Percentiles rank a stretch among this genome's conserved stretches.
Conservation (phyloP, 371 early-diverging fungal genomes). For the Rhizomucor pusillus region DNA sequence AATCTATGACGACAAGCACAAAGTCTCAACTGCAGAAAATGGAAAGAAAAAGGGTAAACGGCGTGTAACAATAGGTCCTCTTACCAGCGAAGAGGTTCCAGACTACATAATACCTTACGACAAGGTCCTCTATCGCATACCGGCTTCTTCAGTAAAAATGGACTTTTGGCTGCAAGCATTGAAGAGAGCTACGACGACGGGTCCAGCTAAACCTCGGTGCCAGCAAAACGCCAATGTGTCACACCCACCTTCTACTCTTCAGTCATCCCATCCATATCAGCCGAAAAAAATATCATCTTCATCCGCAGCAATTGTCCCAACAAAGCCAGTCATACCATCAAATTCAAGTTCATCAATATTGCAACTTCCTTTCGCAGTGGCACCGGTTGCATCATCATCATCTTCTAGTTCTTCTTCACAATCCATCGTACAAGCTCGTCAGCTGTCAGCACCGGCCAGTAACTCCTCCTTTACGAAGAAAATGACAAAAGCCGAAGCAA, state of each 20-base stretch:
- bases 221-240: not conserved
- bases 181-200: no score
- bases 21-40: conserved; percentile 1
- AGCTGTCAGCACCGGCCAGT: no score
- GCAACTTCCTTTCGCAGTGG: no score
- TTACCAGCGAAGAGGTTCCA: conserved; percentile 1
- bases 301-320: no score
- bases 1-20: not conserved
- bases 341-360: no score
- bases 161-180: conserved; percentile 23
- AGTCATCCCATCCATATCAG: no score
- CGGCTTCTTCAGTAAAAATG: conserved; percentile 39
- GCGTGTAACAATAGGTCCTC: not conserved
- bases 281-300: no score
- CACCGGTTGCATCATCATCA: no score
- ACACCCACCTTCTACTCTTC: no score
- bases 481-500: not conserved
- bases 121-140: conserved; percentile 39
- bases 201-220: not conserved
- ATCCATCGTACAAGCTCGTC: no score
- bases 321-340: no score
- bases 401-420: no score
- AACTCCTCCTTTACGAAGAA: not conserved
- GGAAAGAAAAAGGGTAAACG: not conserved
- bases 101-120: conserved; percentile 22